Evolutionary conservation across 176 grass and related monocot species (phyloP), one percentile per base, ranked within the genome.

Genomic region (Zoysia japonica): DNA sequence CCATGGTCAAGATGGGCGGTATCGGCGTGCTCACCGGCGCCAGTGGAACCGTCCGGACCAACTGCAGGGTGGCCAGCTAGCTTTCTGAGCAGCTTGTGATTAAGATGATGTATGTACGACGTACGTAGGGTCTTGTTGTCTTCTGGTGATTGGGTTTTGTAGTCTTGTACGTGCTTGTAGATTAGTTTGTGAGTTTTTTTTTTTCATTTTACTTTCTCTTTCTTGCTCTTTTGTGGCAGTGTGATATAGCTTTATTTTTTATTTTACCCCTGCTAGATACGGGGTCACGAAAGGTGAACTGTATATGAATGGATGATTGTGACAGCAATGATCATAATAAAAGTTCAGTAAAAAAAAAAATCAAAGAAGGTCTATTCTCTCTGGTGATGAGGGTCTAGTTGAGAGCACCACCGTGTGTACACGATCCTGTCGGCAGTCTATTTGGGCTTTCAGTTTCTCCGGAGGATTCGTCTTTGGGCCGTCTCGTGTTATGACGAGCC

Each of bases 1-100:
- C 88, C 56, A 99, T 99, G 86, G 47, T 88, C 62, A 93, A 86
- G 88, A 96, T 99, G 96, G 96, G 96, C 1, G n/a, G 15, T 45
- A 71, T 93, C 51, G 79, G 68, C 1, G 90, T 93, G 40, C 86
- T 95, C 83, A 96, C 88, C 45, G 96, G 88, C 35, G 6, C 0
- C 51, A 11, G 45, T 37, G 96, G 96, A 0, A 68, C 84, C 81
- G 74, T 99, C 44, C 77, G 96, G 80, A 61, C 76, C 9, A 86
- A 89, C 78, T 99, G 96, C 88, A 88, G 92, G 69, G 86, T 77
- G 2, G 54, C 12, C 79, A 72, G 11, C 9, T 40, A 28, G 8
- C 6, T 47, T 7, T 48, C 45, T 5, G 51, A 19, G 65, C 0
- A 1, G 6, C 15, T 17, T 4, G 70, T 61, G 37, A 71, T 55